Evolutionary conservation across 768 basidiomycete genomes (phyloP).

Genomic region (Clitopilus passeckerianus): DNA sequence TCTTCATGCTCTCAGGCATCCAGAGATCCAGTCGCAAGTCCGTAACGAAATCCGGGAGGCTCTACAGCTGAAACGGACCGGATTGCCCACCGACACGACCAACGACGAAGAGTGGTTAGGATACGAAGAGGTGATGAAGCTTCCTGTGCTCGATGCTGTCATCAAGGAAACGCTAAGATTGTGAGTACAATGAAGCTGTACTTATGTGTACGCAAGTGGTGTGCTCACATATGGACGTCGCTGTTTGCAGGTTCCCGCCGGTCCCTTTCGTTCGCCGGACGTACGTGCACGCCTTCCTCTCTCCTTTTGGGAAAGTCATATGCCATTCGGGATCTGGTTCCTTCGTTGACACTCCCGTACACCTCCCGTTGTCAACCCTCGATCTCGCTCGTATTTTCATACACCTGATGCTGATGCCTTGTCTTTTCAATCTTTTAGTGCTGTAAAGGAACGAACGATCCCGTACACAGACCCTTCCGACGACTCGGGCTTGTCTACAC

Average conservation of each 20-base stretch:
- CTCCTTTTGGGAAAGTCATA: background rate
- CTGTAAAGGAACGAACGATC: conserved; percentile 36
- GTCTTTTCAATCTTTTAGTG: conserved; percentile 18
- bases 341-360: background rate
- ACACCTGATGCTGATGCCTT: background rate
- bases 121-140: conserved; percentile 29
- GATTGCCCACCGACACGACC: background rate
- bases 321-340: background rate
- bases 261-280: conserved; percentile 41
- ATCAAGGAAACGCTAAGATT: conserved; percentile 42
- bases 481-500: conserved; percentile 19
- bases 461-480: conserved; percentile 25
- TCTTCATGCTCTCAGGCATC: conserved; percentile 32
- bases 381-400: background rate
- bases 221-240: background rate
- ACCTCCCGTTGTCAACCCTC: background rate
- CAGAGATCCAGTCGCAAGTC: conserved; percentile 31
- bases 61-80: conserved; percentile 11
- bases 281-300: conserved; percentile 20
- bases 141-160: conserved; percentile 40
- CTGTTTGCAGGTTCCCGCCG: conserved; percentile 32
- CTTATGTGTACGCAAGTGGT: background rate
- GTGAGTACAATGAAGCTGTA: conserved; percentile 16
- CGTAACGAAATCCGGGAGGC: conserved; percentile 30
- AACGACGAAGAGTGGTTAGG: conserved; percentile 15